A percentile compares a stretch with the other conserved stretches of the same genome.
These are phyloP conservation scores for Coemansia sp. DNA, from an alignment of 192 early-diverging fungal genomes.

Conservation along the genomic window DNA sequence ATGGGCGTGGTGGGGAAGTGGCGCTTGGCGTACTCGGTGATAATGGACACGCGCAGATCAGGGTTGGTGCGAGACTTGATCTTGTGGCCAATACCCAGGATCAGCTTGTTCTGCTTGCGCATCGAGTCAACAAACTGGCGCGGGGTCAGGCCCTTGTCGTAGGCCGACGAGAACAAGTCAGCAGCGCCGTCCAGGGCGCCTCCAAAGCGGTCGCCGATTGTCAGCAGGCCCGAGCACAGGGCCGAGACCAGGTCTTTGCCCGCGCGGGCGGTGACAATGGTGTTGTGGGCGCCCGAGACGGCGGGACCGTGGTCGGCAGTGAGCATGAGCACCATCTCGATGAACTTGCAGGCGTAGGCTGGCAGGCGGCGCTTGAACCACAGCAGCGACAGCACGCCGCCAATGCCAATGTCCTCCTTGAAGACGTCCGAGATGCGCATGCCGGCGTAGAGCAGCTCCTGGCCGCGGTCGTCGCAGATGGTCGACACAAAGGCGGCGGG, in stretches of 20 bases:
- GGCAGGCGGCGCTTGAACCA: conserved; percentile 99
- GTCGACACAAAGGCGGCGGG: conserved; percentile 98
- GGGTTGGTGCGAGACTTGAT: conserved; percentile 99
- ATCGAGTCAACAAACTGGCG: conserved; percentile 93
- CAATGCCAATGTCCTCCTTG: conserved; percentile 98
- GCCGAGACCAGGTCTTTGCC: conserved; percentile 98
- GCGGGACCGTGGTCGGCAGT: conserved; percentile 99
- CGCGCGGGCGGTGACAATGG: conserved; percentile 91
- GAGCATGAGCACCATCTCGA: conserved; percentile 99
- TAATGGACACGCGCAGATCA: conserved; percentile 92
- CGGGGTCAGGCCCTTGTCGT: conserved; percentile 89
- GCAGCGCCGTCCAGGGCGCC: conserved; percentile 97
- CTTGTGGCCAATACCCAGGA: conserved; percentile 98
- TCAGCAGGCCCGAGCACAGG: conserved; percentile 90
- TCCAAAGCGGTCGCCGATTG: conserved; percentile 97
- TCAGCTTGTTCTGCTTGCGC: conserved; percentile 96
- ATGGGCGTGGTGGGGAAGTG: conserved; percentile 85
- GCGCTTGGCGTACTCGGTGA: conserved; percentile 88
- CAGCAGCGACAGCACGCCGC: conserved; percentile 92
- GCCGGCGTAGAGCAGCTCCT: conserved; percentile 97
- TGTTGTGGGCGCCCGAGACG: conserved; percentile 90
- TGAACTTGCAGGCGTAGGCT: conserved; percentile 92
- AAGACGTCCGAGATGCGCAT: conserved; percentile 99
- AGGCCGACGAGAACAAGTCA: conserved; percentile 84
- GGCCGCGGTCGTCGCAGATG: conserved; percentile 98